Evolutionary conservation across 768 basidiomycete genomes (phyloP).

Genomic region (Hygrophoropsis aurantiaca): DNA sequence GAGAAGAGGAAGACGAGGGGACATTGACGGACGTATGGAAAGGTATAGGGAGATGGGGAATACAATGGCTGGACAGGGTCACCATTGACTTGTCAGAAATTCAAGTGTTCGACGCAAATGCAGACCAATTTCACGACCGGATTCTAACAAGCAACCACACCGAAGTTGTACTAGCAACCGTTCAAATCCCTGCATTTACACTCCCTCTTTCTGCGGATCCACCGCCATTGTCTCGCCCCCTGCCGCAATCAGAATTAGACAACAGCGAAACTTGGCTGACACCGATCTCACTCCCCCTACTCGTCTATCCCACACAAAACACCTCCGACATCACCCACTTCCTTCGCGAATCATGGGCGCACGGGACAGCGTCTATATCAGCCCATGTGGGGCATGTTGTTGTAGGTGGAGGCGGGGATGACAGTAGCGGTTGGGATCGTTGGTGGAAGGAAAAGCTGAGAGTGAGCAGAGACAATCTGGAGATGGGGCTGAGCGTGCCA

Average conservation of each 20-base stretch:
- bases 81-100: constrained; percentile 56
- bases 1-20: constrained; percentile 41
- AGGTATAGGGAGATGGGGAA: constrained; percentile 65
- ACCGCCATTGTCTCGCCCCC: too few species aligned
- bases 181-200: constrained; percentile 50
- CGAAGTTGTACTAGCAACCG: constrained; percentile 40
- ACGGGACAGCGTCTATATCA: constrained; percentile 45
- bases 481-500: too few species aligned
- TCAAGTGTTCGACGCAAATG: constrained; percentile 41
- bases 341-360: constrained; percentile 56
- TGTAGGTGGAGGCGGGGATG: constrained; percentile 51
- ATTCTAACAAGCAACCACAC: too few species aligned
- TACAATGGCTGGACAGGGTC: constrained; percentile 53
- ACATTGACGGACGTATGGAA: constrained; percentile 57
- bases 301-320: constrained; percentile 55
- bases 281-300: constrained; percentile 48
- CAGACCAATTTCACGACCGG: too few species aligned
- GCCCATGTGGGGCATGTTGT: constrained; percentile 42
- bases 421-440: constrained; percentile 52
- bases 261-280: constrained; percentile 57
- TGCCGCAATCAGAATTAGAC: too few species aligned
- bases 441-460: too few species aligned
- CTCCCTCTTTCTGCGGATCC: constrained; percentile 47
- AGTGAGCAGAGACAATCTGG: constrained; percentile 14
- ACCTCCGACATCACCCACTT: constrained; percentile 49